These are phyloP conservation scores for Naematelia aurantialba DNA, from an alignment of 768 basidiomycete species.

Conservation along the genomic window DNA sequence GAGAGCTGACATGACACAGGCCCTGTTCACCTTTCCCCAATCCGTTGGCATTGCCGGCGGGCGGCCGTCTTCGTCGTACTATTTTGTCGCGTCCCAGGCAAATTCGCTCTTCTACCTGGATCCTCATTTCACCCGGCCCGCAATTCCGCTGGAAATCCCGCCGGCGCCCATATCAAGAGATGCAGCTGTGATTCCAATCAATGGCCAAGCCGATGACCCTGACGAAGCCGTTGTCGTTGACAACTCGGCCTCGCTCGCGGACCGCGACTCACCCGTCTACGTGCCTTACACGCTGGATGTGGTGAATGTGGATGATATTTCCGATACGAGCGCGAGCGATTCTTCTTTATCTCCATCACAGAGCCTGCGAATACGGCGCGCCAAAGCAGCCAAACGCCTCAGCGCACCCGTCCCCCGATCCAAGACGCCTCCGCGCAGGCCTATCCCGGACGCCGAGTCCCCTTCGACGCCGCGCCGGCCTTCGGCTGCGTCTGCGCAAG, in stretches of 20 bases:
- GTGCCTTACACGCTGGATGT: constrained; percentile 28
- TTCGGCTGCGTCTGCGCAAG: neutral
- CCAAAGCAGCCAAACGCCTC: constrained; percentile 5
- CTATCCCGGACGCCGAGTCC: neutral
- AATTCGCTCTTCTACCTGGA: constrained; percentile 64
- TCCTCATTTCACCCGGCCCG: constrained; percentile 63
- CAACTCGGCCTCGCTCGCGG: neutral
- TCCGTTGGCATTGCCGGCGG: constrained; percentile 96
- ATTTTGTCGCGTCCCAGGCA: constrained; percentile 90
- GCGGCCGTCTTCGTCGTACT: constrained; percentile 93
- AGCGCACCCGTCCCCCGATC: constrained; percentile 2
- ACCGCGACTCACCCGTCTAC: neutral
- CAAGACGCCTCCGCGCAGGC: constrained; percentile 1
- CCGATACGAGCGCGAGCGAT: constrained; percentile 23
- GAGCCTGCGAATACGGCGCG: constrained; percentile 1
- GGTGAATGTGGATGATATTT: constrained; percentile 39
- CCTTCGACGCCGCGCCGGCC: constrained; percentile 17
- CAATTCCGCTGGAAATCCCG: constrained; percentile 60
- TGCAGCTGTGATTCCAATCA: neutral
- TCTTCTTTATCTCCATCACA: constrained; percentile 16
- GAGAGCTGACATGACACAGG: constrained; percentile 53
- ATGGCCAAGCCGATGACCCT: neutral
- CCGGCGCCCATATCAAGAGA: constrained; percentile 16
- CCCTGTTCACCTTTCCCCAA: constrained; percentile 87
- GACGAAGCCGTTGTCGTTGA: constrained; percentile 16